phyloP scores from a whole-genome alignment of 148 eudicot genomes.

The Heliamphora exappendiculata region DNA sequence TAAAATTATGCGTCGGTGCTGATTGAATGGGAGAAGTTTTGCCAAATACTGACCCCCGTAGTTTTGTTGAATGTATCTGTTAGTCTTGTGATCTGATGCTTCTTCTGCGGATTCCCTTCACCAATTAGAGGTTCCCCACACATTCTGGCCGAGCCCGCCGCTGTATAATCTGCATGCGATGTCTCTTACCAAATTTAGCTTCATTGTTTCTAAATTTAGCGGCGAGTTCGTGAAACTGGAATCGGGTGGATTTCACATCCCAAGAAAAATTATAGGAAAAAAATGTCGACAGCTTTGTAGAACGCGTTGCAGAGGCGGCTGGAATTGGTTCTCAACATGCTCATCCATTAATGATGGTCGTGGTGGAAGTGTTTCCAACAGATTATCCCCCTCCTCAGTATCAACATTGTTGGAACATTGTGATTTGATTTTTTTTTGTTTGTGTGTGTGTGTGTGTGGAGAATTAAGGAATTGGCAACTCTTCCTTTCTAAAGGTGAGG shows the following conservation, averaged over 20 bases:
- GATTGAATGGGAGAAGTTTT: no score
- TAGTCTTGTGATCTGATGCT: no score
- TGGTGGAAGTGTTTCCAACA: not conserved
- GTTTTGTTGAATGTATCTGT: no score
- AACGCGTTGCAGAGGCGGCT: not conserved
- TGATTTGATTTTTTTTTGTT: not conserved
- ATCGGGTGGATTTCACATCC: not conserved
- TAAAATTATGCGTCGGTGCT: no score
- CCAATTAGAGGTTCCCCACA: not conserved
- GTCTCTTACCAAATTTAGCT: constrained; percentile 4
- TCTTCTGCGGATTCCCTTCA: no score
- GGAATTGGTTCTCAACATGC: not conserved
- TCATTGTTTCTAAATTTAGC: not conserved
- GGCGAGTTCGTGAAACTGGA: not conserved
- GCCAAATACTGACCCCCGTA: no score
- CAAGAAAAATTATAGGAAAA: not conserved
- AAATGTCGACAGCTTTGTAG: not conserved
- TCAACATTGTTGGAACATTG: not conserved
- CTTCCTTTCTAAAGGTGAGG: not conserved
- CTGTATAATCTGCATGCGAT: not conserved
- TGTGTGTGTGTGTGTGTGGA: not conserved
- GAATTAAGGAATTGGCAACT: not conserved
- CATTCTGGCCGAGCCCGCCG: not conserved
- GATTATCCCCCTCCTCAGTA: constrained; percentile 4
- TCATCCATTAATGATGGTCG: not conserved